phyloP scores from a whole-genome alignment of 306 rosid species.

The Corylus heterophylla region DNA sequence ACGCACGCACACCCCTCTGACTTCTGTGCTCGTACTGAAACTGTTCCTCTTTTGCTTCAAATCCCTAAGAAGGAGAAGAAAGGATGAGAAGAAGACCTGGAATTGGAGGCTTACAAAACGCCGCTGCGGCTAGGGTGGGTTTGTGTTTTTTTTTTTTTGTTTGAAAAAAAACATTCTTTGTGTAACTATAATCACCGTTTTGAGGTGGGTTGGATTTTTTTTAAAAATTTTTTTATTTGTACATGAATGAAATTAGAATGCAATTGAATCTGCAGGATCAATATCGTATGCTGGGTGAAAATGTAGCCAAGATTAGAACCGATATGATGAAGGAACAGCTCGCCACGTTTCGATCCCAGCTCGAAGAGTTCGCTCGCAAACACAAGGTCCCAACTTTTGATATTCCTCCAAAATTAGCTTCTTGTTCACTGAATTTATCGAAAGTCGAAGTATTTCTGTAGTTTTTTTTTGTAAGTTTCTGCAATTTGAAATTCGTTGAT shows the following conservation, averaged over 20 bases:
- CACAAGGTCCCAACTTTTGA: conserved; percentile 58
- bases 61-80: not conserved
- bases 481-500: not conserved
- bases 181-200: not conserved
- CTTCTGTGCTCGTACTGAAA: not conserved
- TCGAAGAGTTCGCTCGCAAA: conserved; percentile 94
- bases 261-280: conserved; percentile 47
- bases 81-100: conserved; percentile 91
- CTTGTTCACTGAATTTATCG: not conserved
- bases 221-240: not conserved
- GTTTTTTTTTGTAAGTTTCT: not conserved
- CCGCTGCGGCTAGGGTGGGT: conserved; percentile 77
- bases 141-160: conserved; percentile 23
- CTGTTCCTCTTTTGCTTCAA: not conserved
- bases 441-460: not conserved
- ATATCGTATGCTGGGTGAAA: conserved; percentile 79
- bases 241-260: not conserved
- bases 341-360: conserved; percentile 82
- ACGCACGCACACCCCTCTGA: not conserved
- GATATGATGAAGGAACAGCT: conserved; percentile 96
- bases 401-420: not conserved
- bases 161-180: not conserved
- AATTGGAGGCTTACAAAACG: conserved; percentile 86
- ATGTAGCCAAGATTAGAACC: conserved; percentile 90
- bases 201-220: not conserved